Evolutionary conservation across 1,139 yeast species (phyloP).

Genomic region (Candida frijolesensis): DNA sequence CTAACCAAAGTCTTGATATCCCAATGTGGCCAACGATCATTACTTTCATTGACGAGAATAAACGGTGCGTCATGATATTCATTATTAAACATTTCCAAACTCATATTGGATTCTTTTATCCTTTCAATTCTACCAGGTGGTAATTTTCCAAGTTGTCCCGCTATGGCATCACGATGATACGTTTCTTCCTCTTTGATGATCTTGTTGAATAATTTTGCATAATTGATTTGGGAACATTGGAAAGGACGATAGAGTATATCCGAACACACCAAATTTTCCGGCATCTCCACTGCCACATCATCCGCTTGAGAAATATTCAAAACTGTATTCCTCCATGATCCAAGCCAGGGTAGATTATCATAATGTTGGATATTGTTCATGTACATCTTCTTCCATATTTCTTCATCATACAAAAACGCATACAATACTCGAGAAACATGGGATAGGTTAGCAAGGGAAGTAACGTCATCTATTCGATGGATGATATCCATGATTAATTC

Average conservation of each 20-base stretch:
- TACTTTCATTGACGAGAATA: slow-evolving; percentile 49
- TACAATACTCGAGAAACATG: slow-evolving; percentile 67
- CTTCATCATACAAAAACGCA: slow-evolving; percentile 74
- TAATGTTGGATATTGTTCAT: slow-evolving; percentile 28
- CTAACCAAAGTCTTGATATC: slow-evolving; percentile 47
- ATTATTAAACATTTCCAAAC: slow-evolving; percentile 46
- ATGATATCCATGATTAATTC: slow-evolving; percentile 55
- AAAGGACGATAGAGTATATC: slow-evolving; percentile 77
- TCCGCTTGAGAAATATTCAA: slow-evolving; percentile 34
- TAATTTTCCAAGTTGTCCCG: slow-evolving; percentile 21
- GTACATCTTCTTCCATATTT: slow-evolving; percentile 70
- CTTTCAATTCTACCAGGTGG: slow-evolving; percentile 48
- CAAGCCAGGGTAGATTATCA: slow-evolving; percentile 53
- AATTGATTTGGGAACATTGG: slow-evolving; percentile 74
- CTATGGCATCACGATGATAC: slow-evolving; percentile 27
- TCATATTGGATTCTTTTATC: slow-evolving; percentile 42
- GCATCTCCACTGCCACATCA: slow-evolving; percentile 43
- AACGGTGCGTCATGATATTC: slow-evolving; percentile 63
- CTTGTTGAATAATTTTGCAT: slow-evolving; percentile 46
- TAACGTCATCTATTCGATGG: slow-evolving; percentile 43
- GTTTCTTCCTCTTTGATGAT: slow-evolving; percentile 50
- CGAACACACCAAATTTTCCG: slow-evolving; percentile 40
- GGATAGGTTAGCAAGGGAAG: slow-evolving; percentile 51
- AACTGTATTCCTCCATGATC: slow-evolving; percentile 75
- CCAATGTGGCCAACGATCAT: slow-evolving; percentile 71